Evolutionary conservation across 2,329 filamentous ascomycete species (phyloP), one percentile per base, ranked within the genome.

Genomic region (Tolypocladium capitatum): DNA sequence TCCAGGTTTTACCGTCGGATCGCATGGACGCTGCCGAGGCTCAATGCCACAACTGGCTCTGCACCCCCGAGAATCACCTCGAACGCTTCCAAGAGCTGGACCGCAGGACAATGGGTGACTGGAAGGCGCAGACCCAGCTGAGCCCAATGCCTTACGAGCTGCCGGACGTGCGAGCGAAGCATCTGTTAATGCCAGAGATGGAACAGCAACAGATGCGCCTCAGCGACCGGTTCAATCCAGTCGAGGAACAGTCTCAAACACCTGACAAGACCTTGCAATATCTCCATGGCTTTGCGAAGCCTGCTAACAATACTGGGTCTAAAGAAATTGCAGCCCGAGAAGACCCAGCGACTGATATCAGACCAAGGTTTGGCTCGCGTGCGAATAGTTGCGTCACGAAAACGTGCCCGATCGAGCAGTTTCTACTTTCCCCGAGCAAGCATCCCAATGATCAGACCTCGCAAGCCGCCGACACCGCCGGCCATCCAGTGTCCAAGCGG

Each of bases 91-190:
- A 55, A 43, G 45, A 55, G 10, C 52, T 68, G 40, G 65, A 68
- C 18, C 49, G 33, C 4, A 59, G 49, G 27, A 59, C 61, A 27
- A 24, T 60, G 42, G 51, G 51, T 13, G 52, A 55, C 33, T 65
- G 61, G 59, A 49, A 53, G 4, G 49, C 51, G 3, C 52, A 57
- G 18, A 48, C 48, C 5, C 52, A 63, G 44, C 48, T 65, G 35
- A 61, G 54, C n/a, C 62, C 64, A 2, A 62, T 65, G 56, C 63
- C 64, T 2, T 57, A 54, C 47, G 55, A 60, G 41, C 46, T 67
- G n/a, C 60, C 61, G 4, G 57, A 56, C 28, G 50, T 66, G 46
- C 43, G 36, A 31, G 24, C 5, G 21, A 46, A 28, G 16, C 38
- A 46, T 10, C 9, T 35, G 7, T 9, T 24, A 9, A 16, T 4